A percentile compares a stretch with the other conserved stretches of the same genome.
These are phyloP conservation scores for Heimioporus retisporus DNA, from an alignment of 1,284 basidiomycete genomes.

Conservation along the genomic window DNA sequence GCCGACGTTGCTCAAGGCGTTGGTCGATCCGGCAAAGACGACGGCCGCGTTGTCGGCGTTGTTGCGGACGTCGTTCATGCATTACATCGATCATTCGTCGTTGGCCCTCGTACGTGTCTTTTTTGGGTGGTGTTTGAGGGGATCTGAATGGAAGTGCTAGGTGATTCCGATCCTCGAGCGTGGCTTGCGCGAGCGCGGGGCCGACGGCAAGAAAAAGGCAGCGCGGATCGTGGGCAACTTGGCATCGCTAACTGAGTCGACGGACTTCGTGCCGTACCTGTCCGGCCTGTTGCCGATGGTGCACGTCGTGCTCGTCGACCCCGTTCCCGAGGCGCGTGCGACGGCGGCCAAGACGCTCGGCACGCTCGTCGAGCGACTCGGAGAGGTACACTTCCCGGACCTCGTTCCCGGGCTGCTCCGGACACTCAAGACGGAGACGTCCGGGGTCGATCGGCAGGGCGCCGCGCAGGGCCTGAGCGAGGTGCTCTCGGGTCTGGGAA, in stretches of 20 bases:
- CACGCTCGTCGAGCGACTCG: slow-evolving; percentile 95
- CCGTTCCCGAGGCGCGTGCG: slow-evolving; percentile 97
- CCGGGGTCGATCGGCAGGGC: slow-evolving; percentile 97
- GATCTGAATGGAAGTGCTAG: slow-evolving; percentile 48
- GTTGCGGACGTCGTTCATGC: slow-evolving; percentile 96
- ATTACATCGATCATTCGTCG: slow-evolving; percentile 99
- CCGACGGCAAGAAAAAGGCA: slow-evolving; percentile 96
- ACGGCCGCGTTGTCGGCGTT: slow-evolving; percentile 85
- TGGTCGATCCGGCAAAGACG: slow-evolving; percentile 97
- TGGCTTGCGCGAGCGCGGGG: slow-evolving; percentile 92
- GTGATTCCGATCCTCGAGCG: slow-evolving; percentile 97
- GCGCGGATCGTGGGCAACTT: slow-evolving; percentile 98
- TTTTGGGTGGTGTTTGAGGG: no score
- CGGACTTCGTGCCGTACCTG: slow-evolving; percentile 98
- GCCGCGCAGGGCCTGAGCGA: slow-evolving; percentile 98
- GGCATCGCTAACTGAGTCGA: slow-evolving; percentile 94
- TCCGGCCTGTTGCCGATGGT: slow-evolving; percentile 91
- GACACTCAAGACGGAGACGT: slow-evolving; percentile 94
- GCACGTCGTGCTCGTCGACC: slow-evolving; percentile 93
- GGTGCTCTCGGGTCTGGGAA: slow-evolving; percentile 95
- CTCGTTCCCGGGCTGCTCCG: slow-evolving; percentile 92
- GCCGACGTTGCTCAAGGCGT: slow-evolving; percentile 93
- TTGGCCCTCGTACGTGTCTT: slow-evolving; percentile 88
- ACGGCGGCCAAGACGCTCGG: slow-evolving; percentile 99
- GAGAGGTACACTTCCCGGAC: slow-evolving; percentile 96